phyloP scores from a whole-genome alignment of 805 yeast genomes.

The Kurtzmaniella cleridarum region DNA sequence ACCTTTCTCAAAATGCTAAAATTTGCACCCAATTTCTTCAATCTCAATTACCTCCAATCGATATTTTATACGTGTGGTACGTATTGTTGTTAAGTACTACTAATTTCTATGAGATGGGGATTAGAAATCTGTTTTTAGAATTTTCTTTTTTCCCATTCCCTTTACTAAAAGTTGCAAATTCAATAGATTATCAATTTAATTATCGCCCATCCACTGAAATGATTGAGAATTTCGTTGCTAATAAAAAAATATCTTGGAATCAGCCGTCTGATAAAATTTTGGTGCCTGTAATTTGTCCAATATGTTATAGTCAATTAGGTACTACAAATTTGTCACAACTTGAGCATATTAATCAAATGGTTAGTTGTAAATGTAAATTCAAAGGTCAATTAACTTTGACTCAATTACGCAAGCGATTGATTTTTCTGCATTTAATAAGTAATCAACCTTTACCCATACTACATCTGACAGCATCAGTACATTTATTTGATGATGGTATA shows the following conservation, averaged over 20 bases:
- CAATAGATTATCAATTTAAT: neutral
- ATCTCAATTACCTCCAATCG: slow-evolving; percentile 2
- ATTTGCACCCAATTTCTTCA: neutral
- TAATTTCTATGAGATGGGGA: slow-evolving; percentile 2
- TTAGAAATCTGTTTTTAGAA: slow-evolving; percentile 3
- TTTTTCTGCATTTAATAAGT: neutral
- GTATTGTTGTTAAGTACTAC: neutral
- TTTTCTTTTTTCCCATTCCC: slow-evolving; percentile 3
- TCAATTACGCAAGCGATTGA: slow-evolving; percentile 1
- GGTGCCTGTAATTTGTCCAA: slow-evolving; percentile 1
- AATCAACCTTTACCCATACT: slow-evolving; percentile 1
- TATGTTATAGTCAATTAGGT: slow-evolving; percentile 1
- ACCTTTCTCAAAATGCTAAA: neutral
- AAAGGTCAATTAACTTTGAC: slow-evolving; percentile 1
- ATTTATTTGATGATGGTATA: neutral
- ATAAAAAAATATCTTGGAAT: too few species aligned
- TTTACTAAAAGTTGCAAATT: neutral
- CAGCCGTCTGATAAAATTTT: too few species aligned
- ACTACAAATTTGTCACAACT: neutral
- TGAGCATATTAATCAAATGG: neutral
- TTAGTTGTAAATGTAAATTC: slow-evolving; percentile 3
- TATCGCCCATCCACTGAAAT: neutral
- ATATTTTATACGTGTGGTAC: slow-evolving; percentile 3
- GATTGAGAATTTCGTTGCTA: neutral
- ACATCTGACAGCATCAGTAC: slow-evolving; percentile 1